phyloP scores from a whole-genome alignment of 2,329 filamentous ascomycete genomes.

The Hypoxylon sp. region DNA sequence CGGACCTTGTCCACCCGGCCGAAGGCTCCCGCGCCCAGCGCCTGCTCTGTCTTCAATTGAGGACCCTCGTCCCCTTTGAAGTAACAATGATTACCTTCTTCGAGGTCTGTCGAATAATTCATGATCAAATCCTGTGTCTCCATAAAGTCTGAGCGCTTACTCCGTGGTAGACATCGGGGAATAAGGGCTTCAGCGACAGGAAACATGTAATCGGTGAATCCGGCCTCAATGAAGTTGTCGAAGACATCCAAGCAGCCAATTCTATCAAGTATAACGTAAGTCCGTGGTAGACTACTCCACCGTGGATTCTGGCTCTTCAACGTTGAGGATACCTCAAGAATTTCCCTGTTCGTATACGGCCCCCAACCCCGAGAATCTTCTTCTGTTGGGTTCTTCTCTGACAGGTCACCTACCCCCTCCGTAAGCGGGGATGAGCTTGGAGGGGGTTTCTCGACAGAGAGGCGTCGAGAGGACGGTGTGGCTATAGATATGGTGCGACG shows the following conservation, averaged over 20 bases:
- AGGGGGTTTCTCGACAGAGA: too few relatives aligned
- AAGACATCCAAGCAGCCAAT: not conserved
- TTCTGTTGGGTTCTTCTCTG: too few relatives aligned
- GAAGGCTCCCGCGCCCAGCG: not conserved
- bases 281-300: not conserved
- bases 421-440: too few relatives aligned
- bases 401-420: too few relatives aligned
- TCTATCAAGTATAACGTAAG: not conserved
- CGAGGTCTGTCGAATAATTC: not conserved
- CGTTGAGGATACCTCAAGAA: not conserved
- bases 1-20: not conserved
- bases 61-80: not conserved
- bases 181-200: not conserved
- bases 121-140: not conserved
- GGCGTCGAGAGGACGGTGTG: too few relatives aligned
- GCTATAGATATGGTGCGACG: too few relatives aligned
- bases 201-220: not conserved
- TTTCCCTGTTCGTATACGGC: not conserved
- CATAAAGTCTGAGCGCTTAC: not conserved
- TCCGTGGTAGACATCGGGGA: not conserved
- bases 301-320: not conserved
- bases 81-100: not conserved
- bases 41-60: not conserved
- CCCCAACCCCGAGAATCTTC: too few relatives aligned
- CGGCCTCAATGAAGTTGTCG: not conserved